A percentile compares a stretch with the other conserved stretches of the same genome.
phyloP scores from a whole-genome alignment of 2,329 filamentous ascomycete species.

The Aspergillus sp. region DNA sequence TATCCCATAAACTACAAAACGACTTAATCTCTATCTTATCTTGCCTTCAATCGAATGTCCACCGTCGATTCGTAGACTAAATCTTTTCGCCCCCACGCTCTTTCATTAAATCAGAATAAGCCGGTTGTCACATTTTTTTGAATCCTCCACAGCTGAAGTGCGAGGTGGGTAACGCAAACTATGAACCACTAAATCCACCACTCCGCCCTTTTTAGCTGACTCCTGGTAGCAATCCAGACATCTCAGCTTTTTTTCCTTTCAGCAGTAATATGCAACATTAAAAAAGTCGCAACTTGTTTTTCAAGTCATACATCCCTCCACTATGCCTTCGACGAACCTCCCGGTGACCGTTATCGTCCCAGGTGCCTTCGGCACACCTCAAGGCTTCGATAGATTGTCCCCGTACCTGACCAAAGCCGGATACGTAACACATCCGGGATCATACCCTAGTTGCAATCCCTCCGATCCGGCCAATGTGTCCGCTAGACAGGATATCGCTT shows the following conservation, averaged over 20 bases:
- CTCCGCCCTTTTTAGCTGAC: constrained; percentile 1
- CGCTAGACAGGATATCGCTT: constrained; percentile 3
- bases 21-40: background rate
- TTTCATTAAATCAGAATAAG: background rate
- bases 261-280: background rate
- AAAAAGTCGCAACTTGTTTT: background rate
- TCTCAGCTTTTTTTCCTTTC: background rate
- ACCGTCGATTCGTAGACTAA: background rate
- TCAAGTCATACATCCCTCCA: background rate
- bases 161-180: background rate
- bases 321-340: constrained; percentile 1
- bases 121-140: background rate
- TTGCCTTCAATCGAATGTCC: background rate
- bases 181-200: background rate
- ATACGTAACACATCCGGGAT: constrained; percentile 3
- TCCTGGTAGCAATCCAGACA: constrained; percentile 2
- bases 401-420: constrained; percentile 6
- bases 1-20: background rate
- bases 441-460: constrained; percentile 9
- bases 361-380: constrained; percentile 7
- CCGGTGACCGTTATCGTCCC: constrained; percentile 5
- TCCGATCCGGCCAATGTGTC: constrained; percentile 5
- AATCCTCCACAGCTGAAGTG: background rate
- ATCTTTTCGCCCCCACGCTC: background rate
- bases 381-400: constrained; percentile 3